Evolutionary conservation across 352 stramenopile species (phyloP), one percentile per base, ranked within the genome.

Genomic region (Elongisporangium senticosum): DNA sequence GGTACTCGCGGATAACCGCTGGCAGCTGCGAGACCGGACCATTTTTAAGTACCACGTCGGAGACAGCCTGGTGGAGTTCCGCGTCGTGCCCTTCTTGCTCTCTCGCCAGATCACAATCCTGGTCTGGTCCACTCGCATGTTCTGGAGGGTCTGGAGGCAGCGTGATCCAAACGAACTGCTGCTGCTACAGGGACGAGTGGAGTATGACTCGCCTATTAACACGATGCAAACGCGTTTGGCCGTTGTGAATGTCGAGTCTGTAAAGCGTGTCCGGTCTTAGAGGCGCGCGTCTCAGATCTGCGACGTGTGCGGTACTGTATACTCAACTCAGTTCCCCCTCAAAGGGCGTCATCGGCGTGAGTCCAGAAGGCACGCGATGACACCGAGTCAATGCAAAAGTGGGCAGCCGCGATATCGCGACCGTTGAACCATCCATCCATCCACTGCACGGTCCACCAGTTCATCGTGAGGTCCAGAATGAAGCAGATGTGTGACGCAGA

Each of bases 1-100:
- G 10, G 61, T 57, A 8, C 56, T 49, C 13, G 15, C 21, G 2
- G 10, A 20, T 1, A 40, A 37, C 47, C 40, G 54, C 26, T 68
- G 51, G 26, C 61, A 75, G 33, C 37, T 72, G 3, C 59, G 54
- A 14, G 63, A 72, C 19, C 56, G 60, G 8, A 37, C 61, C 20
- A 21, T 72, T 1, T 15, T 68, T 14, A 17, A 68, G 43, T n/a
- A 28, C 23, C 4, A 4, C 3, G 19, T 68, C 17, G 57, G 51
- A 11, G 17, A 26, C 28, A 26, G 49, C 17, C 40, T 19, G 0
- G 5, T 68, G 4, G 22, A 61, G 11, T 51, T 64, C 26, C 61
- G 40, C 33, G 47, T 58, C 26, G 3, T 68, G 24, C 62, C 57
- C 28, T 64, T 68, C 51, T 61, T 68, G 19, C 15, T 68, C 51